Evolutionary conservation across 768 basidiomycete genomes (phyloP), one percentile per base, ranked within the genome.

Genomic region (Lactarius akahatsu): DNA sequence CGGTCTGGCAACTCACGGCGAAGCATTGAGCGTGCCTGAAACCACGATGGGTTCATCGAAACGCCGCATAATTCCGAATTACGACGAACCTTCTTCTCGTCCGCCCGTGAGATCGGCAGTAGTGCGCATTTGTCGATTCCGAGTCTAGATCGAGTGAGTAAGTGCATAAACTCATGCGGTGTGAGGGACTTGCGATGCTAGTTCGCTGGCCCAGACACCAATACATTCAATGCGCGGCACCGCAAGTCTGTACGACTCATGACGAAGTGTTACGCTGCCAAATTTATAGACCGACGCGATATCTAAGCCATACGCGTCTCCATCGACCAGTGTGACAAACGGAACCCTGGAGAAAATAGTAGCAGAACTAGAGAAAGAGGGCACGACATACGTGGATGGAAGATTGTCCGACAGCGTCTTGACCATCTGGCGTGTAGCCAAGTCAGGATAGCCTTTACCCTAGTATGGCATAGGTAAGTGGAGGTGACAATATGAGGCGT

Each of bases 381-480:
- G 30, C 18, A 30, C 43, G 20, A 61, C 78, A 70, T 74, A 92
- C 94, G 77, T 77, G 50, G 75, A 55, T 3, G 89, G 88, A 23
- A 94, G 81, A 40, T 83, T 82, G 45, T 87, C 82, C 1, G 89
- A 83, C 3, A 98, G 80, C 0, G 83, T 85, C 64, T 86, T 86
- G 55, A 96, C 84, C 8, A 98, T 81, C 69, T 96, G 88, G 8
- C 94, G 83, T 0, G 97, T 96, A 3, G 94, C 90, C 4, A 97
- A 77, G 73, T 99, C 97, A 0, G 97, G 97, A 76, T 96, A 98
- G 3, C 97, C 97, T 75, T 97, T 98, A 0, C 97, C 97, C 95
- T 97, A 28, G 28, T 28, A 70, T 16, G 23, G 50, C 1, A 56
- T 38, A n/a, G 38, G 74, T 56, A 2, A 47, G 59, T 2, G 30